These are phyloP conservation scores for Arthrobotrys entomopaga DNA, from an alignment of 2,329 filamentous ascomycete genomes.

Conservation along the genomic window DNA sequence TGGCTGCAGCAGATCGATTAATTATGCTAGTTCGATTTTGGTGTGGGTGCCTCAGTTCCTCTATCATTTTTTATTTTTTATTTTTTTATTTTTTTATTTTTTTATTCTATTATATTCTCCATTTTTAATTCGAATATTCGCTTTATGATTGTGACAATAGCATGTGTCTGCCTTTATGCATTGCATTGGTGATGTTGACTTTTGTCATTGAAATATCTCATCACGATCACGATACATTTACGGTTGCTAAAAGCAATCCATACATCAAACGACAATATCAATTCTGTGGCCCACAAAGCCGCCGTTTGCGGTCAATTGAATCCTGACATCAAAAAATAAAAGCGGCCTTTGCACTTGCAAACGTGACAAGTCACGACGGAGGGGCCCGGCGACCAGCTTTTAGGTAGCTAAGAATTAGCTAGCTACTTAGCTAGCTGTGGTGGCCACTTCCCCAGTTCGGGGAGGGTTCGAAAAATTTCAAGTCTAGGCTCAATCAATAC, in stretches of 20 bases:
- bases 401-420: not conserved
- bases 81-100: not conserved
- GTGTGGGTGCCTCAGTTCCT: constrained; percentile 23
- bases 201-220: too few species aligned
- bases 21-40: constrained; percentile 8
- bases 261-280: not conserved
- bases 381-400: constrained; percentile 8
- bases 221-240: too few species aligned
- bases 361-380: constrained; percentile 49
- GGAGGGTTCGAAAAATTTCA: not conserved
- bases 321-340: too few species aligned
- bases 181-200: too few species aligned
- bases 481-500: constrained; percentile 12
- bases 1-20: constrained; percentile 13
- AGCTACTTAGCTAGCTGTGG: too few species aligned
- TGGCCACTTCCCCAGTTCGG: too few species aligned
- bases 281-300: too few species aligned
- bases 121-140: not conserved
- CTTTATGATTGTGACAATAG: too few species aligned
- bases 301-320: too few species aligned
- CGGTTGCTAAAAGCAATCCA: too few species aligned
- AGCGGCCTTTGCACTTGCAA: not conserved
- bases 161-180: too few species aligned
- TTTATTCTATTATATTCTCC: not conserved
- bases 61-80: not conserved